Conservation (phyloP, 345 rosid species). For the Barbarea vulgaris region DNA sequence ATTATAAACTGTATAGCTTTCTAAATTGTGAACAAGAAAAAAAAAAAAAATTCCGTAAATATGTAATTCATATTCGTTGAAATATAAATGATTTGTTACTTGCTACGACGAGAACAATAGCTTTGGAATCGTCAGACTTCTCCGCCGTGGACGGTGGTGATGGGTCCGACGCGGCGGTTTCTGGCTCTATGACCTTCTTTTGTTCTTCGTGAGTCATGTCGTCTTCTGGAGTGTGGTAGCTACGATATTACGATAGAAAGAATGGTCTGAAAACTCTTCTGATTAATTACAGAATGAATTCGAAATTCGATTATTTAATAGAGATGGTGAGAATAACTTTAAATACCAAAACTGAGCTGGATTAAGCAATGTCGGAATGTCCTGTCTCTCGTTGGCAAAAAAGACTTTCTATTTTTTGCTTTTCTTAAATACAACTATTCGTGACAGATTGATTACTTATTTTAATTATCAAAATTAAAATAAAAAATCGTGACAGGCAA, state of each 20-base stretch:
- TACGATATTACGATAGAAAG: not conserved
- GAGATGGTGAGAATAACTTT: conserved; percentile 11
- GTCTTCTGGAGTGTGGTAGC: not conserved
- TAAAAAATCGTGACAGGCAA: conserved; percentile 14
- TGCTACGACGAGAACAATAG: conserved; percentile 35
- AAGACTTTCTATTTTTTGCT: conserved; percentile 14
- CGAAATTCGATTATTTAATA: conserved; percentile 14
- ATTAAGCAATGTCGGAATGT: conserved; percentile 34
- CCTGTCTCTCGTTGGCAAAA: conserved; percentile 40
- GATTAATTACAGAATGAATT: conserved; percentile 6
- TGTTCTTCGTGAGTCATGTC: conserved; percentile 38
- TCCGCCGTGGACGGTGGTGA: conserved; percentile 23
- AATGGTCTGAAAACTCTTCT: not conserved
- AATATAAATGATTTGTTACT: conserved; percentile 13
- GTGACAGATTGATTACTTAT: too few relatives aligned
- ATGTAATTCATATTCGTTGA: not conserved
- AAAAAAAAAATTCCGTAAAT: not conserved
- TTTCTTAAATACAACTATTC: conserved; percentile 5
- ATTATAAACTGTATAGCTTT: conserved; percentile 3
- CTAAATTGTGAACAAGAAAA: not conserved
- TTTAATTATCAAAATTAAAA: too few relatives aligned
- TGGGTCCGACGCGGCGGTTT: not conserved
- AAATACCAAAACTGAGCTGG: conserved; percentile 35
- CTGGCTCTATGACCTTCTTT: conserved; percentile 2
- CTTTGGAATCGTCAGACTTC: conserved; percentile 37